Base-by-base conservation (phyloP, 1,139 yeast species). In the Geotrichum candidum region DNA sequence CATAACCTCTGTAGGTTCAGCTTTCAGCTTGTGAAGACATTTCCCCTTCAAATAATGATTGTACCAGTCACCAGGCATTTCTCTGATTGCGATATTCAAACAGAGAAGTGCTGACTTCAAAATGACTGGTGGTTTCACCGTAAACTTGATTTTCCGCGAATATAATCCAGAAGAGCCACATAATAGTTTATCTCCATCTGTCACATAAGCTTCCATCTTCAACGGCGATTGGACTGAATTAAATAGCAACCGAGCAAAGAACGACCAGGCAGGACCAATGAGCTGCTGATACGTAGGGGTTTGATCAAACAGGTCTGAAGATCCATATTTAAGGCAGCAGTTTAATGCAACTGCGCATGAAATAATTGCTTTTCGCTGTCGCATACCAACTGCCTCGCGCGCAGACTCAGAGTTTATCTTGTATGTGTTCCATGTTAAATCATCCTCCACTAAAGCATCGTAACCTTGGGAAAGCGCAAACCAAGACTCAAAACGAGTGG, bases 341-440 rank as follows among this genome's bases (percentile, higher is more conserved):
- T 83, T 86, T n/a, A 88, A 75, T 0, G 96, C 92, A 90, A 88
- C 87, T 46, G 86, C 72, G 67, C 87, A 90, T 64, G 96, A 87
- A 10, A 90, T 68, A 0, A 92, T 74, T 0, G 97, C 82, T 68
- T 82, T 87, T 62, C 88, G 78, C 71, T 90, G 97, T 3, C 83
- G 72, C 22, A 80, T 76, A 0, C 92, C 91, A 0, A 91, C 87
- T 0, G 77, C 73, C 2, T 77, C 76, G 68, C 88, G 88, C 66
- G 87, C 80, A 9, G 88, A 95, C 0, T 80, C 73, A 0, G 82
- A 79, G 48, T 87, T 87, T 50, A 91, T 75, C 68, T 88, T 88
- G 70, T 92, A 97, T 0, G 97, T 87, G 0, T 94, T 88, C 96
- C 96, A 90, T 9, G 90, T 85, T 61, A 94, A 76, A 66, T 90